A percentile compares a stretch with the other conserved stretches of the same genome.
phyloP scores from a whole-genome alignment of 345 rosid species.

The Gossypium ekmanianum region DNA sequence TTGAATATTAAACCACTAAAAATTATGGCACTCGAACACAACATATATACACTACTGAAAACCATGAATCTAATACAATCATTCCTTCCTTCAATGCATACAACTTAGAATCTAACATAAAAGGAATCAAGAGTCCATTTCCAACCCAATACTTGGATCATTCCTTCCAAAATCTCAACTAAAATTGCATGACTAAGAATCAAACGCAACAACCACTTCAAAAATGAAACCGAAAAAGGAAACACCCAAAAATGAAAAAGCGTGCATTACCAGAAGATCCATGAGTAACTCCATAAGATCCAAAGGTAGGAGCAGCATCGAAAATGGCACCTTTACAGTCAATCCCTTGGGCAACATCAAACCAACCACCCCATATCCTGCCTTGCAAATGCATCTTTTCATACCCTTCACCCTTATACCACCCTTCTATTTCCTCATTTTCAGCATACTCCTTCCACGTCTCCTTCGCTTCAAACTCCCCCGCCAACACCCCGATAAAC shows the following conservation, averaged over 20 bases:
- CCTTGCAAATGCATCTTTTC: constrained; percentile 72
- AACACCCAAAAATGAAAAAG: neutral
- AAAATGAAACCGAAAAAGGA: neutral
- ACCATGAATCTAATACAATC: too few species aligned
- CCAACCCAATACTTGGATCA: neutral
- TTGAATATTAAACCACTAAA: neutral
- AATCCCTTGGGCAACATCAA: constrained; percentile 41
- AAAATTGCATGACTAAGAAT: neutral
- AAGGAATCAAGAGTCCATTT: too few species aligned
- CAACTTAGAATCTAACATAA: too few species aligned
- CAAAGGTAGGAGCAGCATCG: constrained; percentile 71
- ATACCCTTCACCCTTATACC: constrained; percentile 63
- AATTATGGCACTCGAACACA: neutral
- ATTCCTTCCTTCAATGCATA: too few species aligned
- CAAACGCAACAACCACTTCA: neutral
- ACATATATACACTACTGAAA: too few species aligned
- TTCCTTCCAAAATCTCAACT: neutral
- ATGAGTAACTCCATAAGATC: constrained; percentile 71
- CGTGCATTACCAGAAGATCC: constrained; percentile 71
- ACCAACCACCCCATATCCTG: constrained; percentile 68
- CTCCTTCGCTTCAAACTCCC: constrained; percentile 44
- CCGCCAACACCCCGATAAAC: constrained; percentile 53
- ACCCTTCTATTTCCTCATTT: constrained; percentile 68
- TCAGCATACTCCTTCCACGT: constrained; percentile 57
- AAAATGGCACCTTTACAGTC: constrained; percentile 61